Percentiles rank a stretch among this genome's conserved stretches.
Conservation (phyloP, 2,329 filamentous ascomycete species). For the Xylaria sp. region DNA sequence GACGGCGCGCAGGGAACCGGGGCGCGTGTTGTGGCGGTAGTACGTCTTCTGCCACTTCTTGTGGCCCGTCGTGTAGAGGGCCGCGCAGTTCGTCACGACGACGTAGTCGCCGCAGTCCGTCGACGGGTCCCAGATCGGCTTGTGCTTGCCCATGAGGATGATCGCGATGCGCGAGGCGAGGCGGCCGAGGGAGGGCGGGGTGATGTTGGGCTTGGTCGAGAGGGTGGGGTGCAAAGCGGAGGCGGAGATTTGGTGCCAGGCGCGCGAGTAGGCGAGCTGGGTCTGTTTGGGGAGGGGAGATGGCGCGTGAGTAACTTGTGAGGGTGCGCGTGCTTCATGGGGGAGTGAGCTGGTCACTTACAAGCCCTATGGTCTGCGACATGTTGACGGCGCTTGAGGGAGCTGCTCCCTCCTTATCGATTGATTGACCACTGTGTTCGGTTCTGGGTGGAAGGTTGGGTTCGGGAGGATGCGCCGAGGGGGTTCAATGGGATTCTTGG, state of each 20-base stretch:
- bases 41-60: constrained; percentile 94
- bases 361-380: constrained; percentile 75
- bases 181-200: constrained; percentile 77
- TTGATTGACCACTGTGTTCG: background rate
- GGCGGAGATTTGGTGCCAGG: constrained; percentile 85
- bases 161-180: constrained; percentile 82
- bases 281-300: constrained; percentile 52
- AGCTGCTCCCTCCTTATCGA: constrained; percentile 30
- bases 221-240: constrained; percentile 59
- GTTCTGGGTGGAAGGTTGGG: background rate
- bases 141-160: constrained; percentile 96
- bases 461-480: no score
- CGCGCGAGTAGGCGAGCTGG: constrained; percentile 88
- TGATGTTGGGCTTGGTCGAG: constrained; percentile 51
- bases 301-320: background rate
- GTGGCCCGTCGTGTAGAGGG: constrained; percentile 81
- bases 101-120: constrained; percentile 99
- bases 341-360: constrained; percentile 38
- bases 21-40: constrained; percentile 88
- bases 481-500: no score
- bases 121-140: constrained; percentile 94
- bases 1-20: constrained; percentile 78
- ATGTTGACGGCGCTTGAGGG: constrained; percentile 44
- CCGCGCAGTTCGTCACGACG: constrained; percentile 82
- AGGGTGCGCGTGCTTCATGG: background rate